Conservation (phyloP, 164 flowering plant species). For the Echeveria elegans region DNA sequence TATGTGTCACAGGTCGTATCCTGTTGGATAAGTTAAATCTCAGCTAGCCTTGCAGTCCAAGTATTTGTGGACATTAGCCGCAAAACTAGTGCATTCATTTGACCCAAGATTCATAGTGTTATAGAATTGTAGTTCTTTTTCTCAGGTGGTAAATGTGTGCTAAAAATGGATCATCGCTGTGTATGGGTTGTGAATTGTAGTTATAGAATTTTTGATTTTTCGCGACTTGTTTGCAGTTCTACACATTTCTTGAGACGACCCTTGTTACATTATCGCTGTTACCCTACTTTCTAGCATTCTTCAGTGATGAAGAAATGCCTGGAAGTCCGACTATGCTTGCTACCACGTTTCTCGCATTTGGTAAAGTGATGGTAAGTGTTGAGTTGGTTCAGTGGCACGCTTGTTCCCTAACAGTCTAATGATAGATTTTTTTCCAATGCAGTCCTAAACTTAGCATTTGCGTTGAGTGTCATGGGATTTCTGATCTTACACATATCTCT, state of each 20-base stretch:
- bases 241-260: slow-evolving; percentile 90
- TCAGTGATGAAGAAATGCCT: slow-evolving; percentile 64
- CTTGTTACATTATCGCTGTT: slow-evolving; percentile 71
- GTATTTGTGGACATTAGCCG: too few species aligned
- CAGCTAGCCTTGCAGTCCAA: too few species aligned
- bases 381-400: background rate
- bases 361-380: slow-evolving; percentile 28
- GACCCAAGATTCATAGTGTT: background rate
- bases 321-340: slow-evolving; percentile 94
- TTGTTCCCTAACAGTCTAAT: background rate
- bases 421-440: slow-evolving; percentile 8
- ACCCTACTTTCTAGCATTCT: slow-evolving; percentile 87
- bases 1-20: too few species aligned
- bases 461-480: slow-evolving; percentile 89
- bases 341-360: slow-evolving; percentile 90
- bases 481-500: slow-evolving; percentile 90
- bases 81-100: background rate
- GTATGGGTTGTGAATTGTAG: too few species aligned
- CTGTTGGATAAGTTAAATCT: too few species aligned
- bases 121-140: background rate
- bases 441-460: slow-evolving; percentile 93
- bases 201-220: too few species aligned
- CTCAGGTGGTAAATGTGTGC: too few species aligned
- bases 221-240: slow-evolving; percentile 55
- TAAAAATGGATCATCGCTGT: too few species aligned